Conservation (phyloP, 768 basidiomycete genomes). For the Phlegmacium glaucopus region DNA sequence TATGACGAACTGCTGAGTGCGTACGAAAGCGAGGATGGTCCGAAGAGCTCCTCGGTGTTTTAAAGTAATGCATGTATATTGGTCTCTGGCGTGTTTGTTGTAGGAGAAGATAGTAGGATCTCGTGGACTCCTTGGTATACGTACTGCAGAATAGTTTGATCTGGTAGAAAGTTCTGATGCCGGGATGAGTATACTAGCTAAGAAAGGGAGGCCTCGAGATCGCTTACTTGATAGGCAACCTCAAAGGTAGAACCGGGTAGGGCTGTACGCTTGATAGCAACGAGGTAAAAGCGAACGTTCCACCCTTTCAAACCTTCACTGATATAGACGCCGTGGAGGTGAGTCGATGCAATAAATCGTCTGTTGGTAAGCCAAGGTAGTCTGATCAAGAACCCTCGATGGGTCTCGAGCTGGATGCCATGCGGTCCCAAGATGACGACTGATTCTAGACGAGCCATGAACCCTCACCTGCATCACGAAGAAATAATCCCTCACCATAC, state of each 20-base stretch:
- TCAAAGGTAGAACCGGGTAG: conserved; percentile 33
- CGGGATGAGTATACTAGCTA: too few relatives aligned
- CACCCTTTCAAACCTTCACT: conserved; percentile 73
- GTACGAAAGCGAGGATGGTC: conserved; percentile 72
- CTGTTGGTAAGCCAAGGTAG: conserved; percentile 34
- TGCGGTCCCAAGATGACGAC: conserved; percentile 61
- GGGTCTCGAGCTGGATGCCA: conserved; percentile 74
- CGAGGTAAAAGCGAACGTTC: conserved; percentile 71
- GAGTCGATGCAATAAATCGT: conserved; percentile 56
- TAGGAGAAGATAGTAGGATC: conserved; percentile 20
- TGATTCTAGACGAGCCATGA: conserved; percentile 49
- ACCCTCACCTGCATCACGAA: background rate
- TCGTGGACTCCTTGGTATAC: conserved; percentile 63
- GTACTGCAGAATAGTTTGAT: conserved; percentile 53
- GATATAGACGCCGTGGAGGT: conserved; percentile 61
- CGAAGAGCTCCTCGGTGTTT: conserved; percentile 11
- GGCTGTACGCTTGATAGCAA: conserved; percentile 35
- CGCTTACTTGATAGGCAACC: conserved; percentile 59
- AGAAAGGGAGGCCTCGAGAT: background rate
- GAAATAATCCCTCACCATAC: conserved; percentile 14
- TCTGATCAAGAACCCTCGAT: conserved; percentile 47
- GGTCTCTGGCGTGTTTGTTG: conserved; percentile 1
- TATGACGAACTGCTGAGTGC: conserved; percentile 78
- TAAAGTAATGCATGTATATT: conserved; percentile 5
- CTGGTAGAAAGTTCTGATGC: conserved; percentile 62